Evolutionary conservation across 306 rosid species (phyloP).

Genomic region (Corylus heterophylla): DNA sequence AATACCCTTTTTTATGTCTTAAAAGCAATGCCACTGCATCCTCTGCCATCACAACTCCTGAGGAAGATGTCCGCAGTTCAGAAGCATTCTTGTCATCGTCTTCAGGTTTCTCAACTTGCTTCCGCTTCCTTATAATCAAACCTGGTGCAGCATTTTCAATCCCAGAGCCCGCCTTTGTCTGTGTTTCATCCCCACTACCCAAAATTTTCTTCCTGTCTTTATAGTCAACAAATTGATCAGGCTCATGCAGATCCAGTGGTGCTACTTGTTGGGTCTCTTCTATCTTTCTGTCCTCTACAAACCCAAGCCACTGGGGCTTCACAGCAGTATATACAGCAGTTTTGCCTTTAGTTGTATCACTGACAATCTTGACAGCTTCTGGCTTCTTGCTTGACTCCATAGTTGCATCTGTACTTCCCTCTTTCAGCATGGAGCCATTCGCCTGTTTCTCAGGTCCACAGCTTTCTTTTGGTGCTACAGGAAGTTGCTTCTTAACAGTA

Average conservation of each 20-base stretch:
- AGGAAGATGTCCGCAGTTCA: conserved; percentile 46
- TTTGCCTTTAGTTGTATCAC: conserved; percentile 46
- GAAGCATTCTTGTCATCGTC: conserved; percentile 34
- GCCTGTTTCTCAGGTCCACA: conserved; percentile 36
- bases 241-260: conserved; percentile 43
- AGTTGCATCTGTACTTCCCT: conserved; percentile 32
- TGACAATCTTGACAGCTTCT: conserved; percentile 34
- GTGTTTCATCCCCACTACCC: conserved; percentile 33
- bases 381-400: conserved; percentile 36
- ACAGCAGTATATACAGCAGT: conserved; percentile 45
- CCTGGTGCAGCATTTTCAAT: conserved; percentile 88
- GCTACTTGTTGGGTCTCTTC: conserved; percentile 48
- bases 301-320: conserved; percentile 97
- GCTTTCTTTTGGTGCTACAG: conserved; percentile 38
- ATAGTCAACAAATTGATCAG: conserved; percentile 76
- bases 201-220: conserved; percentile 75
- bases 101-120: conserved; percentile 57
- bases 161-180: conserved; percentile 37
- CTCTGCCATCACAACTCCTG: conserved; percentile 62
- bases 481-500: conserved; percentile 41
- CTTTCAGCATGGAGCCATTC: conserved; percentile 39
- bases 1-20: conserved; percentile 68
- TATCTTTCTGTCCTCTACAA: conserved; percentile 44
- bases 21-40: conserved; percentile 94
- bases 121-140: conserved; percentile 83